Base-by-base conservation (phyloP, 164 flowering plant genomes). In the Dillenia turbinata region DNA sequence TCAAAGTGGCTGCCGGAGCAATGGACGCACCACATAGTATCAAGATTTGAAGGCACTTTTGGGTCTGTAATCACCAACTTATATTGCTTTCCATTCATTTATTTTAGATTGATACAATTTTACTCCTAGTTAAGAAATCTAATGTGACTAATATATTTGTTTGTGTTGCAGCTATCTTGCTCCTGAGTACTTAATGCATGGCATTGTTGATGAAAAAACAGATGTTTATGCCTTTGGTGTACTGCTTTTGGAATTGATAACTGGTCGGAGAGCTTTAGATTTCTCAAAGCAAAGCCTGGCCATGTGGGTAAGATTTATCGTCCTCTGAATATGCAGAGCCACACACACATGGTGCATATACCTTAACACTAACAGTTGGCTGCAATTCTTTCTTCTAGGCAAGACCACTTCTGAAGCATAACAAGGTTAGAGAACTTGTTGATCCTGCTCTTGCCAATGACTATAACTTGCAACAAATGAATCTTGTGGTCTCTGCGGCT, bases 1-100 rank as follows among this genome's bases (percentile, higher is more conserved):
- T 90, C 99, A 33, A 94, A 91, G 78, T 94, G 99, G 99, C 83
- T 94, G 33, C 99, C 99, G 2, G 83, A 88, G 67, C 77, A 87
- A 22, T 94, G 96, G 96, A 89, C 92, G 62, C 97, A 92, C 67
- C 94, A 81, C 16, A 80, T 80, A 7, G 79, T 91, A 7, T 78
- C 96, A 17, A 80, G 78, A 55, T 83, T 89, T 56, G 96, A 91
- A 75, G 99, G 99, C 71, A 94, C 97, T 54, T 86, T 93, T 52
- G 98, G 98, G 98, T 79, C 12, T 50, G 78, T 72, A 33, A 33
- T 33, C 7, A 33, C 40, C 40, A 33, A 5, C 33, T 11, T 67
- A 48, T 40, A 6, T 12, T 49, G n/a, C 16, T 47, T 40, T 56
- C 15, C 52, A 9, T 2, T 33, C 40, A 33, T 33, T 33, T 33